Percentiles rank a stretch among this genome's conserved stretches.
These are phyloP conservation scores for Borealophlyctis nickersoniae DNA, from an alignment of 192 early-diverging fungal species.

Conservation along the genomic window DNA sequence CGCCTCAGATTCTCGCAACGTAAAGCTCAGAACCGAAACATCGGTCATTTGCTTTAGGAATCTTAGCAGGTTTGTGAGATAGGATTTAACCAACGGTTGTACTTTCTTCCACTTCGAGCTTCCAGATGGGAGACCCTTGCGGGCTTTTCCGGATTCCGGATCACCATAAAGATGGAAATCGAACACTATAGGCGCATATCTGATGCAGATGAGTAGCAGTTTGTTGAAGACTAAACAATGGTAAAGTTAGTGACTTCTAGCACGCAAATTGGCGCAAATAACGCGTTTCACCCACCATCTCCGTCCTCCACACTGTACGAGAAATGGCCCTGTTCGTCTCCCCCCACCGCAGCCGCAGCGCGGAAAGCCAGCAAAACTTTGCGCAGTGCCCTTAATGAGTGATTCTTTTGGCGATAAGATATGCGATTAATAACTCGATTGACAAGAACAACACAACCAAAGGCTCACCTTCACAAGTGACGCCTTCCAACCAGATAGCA, in stretches of 20 bases:
- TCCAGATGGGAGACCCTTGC: conserved; percentile 41
- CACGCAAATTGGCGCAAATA: no score
- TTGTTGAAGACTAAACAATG: conserved; percentile 81
- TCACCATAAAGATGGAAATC: conserved; percentile 59
- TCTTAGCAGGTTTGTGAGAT: conserved; percentile 67
- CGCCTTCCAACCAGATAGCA: conserved; percentile 72
- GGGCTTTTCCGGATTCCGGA: conserved; percentile 20
- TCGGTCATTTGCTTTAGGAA: conserved; percentile 83
- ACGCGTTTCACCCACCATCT: no score
- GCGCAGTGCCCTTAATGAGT: conserved; percentile 69
- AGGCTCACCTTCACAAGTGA: conserved; percentile 21
- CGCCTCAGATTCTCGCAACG: conserved; percentile 78
- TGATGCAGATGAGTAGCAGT: conserved; percentile 71
- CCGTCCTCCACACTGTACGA: conserved; percentile 69
- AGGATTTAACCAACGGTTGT: conserved; percentile 79
- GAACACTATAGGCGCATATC: conserved; percentile 65
- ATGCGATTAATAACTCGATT: conserved; percentile 35
- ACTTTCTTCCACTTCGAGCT: conserved; percentile 68
- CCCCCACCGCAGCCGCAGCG: conserved; percentile 72
- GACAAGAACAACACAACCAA: not conserved
- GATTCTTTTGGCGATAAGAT: no score
- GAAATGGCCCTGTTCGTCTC: conserved; percentile 49
- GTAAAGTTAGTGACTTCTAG: no score
- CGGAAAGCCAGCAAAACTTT: conserved; percentile 81
- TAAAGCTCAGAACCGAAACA: conserved; percentile 75